Base-by-base conservation (phyloP, 2,329 filamentous ascomycete genomes). In the Penicillium sp. region DNA sequence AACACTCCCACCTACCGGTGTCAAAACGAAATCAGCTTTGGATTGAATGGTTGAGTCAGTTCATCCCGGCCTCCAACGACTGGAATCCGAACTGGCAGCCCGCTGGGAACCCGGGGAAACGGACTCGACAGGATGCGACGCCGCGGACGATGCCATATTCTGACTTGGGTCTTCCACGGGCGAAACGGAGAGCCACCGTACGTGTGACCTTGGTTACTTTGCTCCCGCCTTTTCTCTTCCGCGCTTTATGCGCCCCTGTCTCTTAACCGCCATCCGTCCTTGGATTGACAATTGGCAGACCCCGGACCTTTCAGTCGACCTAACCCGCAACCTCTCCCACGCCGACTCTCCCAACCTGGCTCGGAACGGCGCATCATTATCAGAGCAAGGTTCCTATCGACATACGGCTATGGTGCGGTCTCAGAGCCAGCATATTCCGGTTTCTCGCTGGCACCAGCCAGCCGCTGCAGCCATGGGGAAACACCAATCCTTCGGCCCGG, bases 151-250 rank as follows among this genome's bases (percentile, higher is more conserved):
- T 72, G 50, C 69, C 73, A 34, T 46, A 46, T 56, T 64, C 65
- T 65, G 68, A 66, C 65, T 70, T 70, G 67, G 68, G 68, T 67
- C 66, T 68, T 59, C 72, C 67, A 47, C 66, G 65, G 65, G 68
- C 71, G 51, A 76, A 76, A 68, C 73, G 74, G 68, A 72, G 73
- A 72, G 74, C 72, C 69, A 75, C 70, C 72, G 74, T 76, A 76
- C 67, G 74, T 65, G 57, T 75, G 64, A 68, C 69, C 69, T 69
- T 70, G 66, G 71, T 70, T 67, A 66, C 69, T 70, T 34, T 73
- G 64, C 65, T 72, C 63, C 63, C 65, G 60, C 61, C 60, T 65
- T 56, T 5, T 57, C 58, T 59, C 53, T 56, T 60, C 52, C 61
- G 53, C 49, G 56, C 65, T 59, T 57, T 60, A 52, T 49, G 59